Conservation (phyloP, 768 basidiomycete species). For the Boletales sp. region DNA sequence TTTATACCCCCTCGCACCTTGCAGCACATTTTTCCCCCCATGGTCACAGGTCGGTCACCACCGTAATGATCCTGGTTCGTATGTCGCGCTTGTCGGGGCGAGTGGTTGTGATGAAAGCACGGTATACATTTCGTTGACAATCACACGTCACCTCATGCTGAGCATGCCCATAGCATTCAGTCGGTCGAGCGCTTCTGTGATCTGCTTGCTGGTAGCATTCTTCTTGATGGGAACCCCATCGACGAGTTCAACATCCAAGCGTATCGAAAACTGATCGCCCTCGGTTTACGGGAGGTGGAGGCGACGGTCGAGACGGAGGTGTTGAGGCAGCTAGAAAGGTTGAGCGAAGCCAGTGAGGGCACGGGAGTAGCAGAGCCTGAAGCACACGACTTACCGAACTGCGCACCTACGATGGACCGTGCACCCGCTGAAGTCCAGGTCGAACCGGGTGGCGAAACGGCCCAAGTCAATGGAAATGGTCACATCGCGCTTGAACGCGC, state of each 20-base stretch:
- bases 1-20: constrained; percentile 66
- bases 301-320: too few species aligned
- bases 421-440: too few species aligned
- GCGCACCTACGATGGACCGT: too few species aligned
- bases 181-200: constrained; percentile 85
- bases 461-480: too few species aligned
- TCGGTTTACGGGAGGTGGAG: constrained; percentile 96
- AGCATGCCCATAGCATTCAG: constrained; percentile 52
- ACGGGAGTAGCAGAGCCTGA: too few species aligned
- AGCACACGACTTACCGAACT: too few species aligned
- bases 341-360: too few species aligned
- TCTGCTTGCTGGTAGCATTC: constrained; percentile 67
- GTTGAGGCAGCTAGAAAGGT: too few species aligned
- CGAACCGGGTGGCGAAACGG: too few species aligned
- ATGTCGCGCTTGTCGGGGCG: constrained; percentile 78
- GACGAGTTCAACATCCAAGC: constrained; percentile 76
- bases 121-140: constrained; percentile 42
- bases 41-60: constrained; percentile 58
- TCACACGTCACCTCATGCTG: not conserved
- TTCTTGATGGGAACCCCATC: constrained; percentile 74
- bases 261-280: constrained; percentile 83
- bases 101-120: constrained; percentile 83
- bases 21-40: constrained; percentile 73
- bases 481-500: too few species aligned
- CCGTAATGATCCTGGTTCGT: constrained; percentile 66